Conservation (phyloP, 176 grass and related monocot species). For the Stipa capillata region DNA sequence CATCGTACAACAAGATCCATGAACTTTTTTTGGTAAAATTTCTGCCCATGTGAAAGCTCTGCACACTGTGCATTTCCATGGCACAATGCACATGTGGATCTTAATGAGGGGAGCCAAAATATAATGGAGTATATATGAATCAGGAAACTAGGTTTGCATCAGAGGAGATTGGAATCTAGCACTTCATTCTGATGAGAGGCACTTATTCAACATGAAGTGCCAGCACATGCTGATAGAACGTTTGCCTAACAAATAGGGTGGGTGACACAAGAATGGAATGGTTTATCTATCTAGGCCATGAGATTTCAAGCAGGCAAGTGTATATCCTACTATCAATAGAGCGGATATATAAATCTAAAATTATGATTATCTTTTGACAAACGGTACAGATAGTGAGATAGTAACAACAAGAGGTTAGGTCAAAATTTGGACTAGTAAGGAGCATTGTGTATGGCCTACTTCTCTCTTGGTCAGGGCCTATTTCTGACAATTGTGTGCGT, state of each 20-base stretch:
- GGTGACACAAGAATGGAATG: constrained; percentile 11
- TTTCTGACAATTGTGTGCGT: background rate
- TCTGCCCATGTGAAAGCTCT: background rate
- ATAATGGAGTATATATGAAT: background rate
- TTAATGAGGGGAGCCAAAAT: background rate
- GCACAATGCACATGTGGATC: background rate
- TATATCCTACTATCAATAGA: background rate
- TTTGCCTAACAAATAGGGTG: constrained; percentile 6
- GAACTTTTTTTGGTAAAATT: background rate
- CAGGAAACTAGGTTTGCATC: background rate
- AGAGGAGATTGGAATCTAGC: background rate
- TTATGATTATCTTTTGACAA: background rate
- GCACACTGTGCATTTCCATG: background rate
- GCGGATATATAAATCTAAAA: background rate
- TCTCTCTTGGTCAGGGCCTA: background rate
- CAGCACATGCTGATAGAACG: background rate
- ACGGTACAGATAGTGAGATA: background rate
- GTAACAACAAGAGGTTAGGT: background rate
- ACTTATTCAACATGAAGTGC: background rate
- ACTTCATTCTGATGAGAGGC: background rate
- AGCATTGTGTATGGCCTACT: background rate
- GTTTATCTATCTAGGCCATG: constrained; percentile 1
- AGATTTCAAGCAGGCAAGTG: background rate
- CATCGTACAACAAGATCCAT: background rate
- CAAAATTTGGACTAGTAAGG: background rate